Evolutionary conservation across 768 basidiomycete genomes (phyloP), one percentile per base, ranked within the genome.

Genomic region (Trametes punicea): DNA sequence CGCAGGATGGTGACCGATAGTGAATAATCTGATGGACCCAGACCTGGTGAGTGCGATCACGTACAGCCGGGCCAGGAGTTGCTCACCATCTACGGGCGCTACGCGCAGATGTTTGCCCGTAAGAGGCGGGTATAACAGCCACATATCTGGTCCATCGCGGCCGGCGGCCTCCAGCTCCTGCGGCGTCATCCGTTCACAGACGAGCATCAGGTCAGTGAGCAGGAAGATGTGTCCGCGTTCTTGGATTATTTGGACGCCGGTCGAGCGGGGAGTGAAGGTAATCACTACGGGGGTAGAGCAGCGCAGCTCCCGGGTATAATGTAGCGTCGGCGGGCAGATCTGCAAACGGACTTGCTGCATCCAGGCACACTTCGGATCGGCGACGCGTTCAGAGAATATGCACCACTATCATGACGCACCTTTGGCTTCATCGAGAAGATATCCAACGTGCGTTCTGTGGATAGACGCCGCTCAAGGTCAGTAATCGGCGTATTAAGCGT

Each of bases 351-450:
- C 92, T 72, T 83, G 81, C 95, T 97, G 55, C 44, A 42, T 38
- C n/a, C 53, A 27, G 10, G 62, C 42, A 27, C 42, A 15, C 6
- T 15, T 21, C 9, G 4, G 20, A 27, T 44, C 42, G 26, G 15
- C 25, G 4, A 8, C 20, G 23, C 23, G 13, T 21, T 27, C 25
- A 27, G 15, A 2, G 7, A 44, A 15, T 10, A 26, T 3, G 6
- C 15, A 6, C 7, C 31, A 41, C 30, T 46, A 18, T 51, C 51
- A 36, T 45, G n/a, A 57, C 71, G 59, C 60, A 93, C 96, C 82
- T 93, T 94, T 1, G 88, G 88, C 60, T 82, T 81, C 93, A 99
- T 96, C 1, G 92, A 91, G 70, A 99, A 99, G 41, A 99, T 85
- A 69, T 99, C 97, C 26, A 98, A 73, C 7, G 91, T 91, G 18